Evolutionary conservation across 2,329 filamentous ascomycete species (phyloP).

Genomic region (Talaromyces sp.): DNA sequence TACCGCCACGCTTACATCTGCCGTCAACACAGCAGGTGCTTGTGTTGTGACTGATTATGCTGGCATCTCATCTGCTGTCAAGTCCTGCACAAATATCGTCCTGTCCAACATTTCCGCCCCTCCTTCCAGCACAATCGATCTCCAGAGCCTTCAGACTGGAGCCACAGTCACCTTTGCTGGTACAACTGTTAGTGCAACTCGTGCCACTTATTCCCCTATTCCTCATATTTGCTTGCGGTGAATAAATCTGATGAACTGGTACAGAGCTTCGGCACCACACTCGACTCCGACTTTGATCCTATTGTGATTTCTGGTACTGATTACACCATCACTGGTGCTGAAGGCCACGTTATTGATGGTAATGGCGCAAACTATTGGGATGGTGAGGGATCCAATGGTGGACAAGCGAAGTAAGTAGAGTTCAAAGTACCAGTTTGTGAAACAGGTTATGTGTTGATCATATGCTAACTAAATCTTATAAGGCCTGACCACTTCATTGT

Average conservation of each 20-base stretch:
- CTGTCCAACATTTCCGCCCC: slow-evolving; percentile 34
- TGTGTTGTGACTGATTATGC: background rate
- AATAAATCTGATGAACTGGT: background rate
- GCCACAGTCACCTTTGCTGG: slow-evolving; percentile 19
- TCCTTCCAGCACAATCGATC: slow-evolving; percentile 29
- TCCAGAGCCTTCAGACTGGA: slow-evolving; percentile 21
- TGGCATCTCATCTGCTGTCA: slow-evolving; percentile 19
- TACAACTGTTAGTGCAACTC: slow-evolving; percentile 24
- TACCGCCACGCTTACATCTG: slow-evolving; percentile 16
- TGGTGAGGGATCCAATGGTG: slow-evolving; percentile 56
- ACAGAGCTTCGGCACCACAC: background rate
- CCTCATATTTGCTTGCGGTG: too few relatives aligned
- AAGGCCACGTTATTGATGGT: slow-evolving; percentile 55
- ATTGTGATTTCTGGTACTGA: slow-evolving; percentile 58
- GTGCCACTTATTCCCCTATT: too few relatives aligned
- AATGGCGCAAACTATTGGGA: slow-evolving; percentile 61
- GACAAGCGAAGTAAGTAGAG: slow-evolving; percentile 47
- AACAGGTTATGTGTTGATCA: background rate
- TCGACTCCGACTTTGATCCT: slow-evolving; percentile 57
- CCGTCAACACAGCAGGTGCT: slow-evolving; percentile 17
- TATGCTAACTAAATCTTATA: background rate
- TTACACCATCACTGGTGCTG: slow-evolving; percentile 53
- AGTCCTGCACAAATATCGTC: slow-evolving; percentile 33
- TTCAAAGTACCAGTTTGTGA: background rate
- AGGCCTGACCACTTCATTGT: slow-evolving; percentile 31